Evolutionary conservation across 2,329 filamentous ascomycete genomes (phyloP).

Genomic region (Fusarium haematococcum): DNA sequence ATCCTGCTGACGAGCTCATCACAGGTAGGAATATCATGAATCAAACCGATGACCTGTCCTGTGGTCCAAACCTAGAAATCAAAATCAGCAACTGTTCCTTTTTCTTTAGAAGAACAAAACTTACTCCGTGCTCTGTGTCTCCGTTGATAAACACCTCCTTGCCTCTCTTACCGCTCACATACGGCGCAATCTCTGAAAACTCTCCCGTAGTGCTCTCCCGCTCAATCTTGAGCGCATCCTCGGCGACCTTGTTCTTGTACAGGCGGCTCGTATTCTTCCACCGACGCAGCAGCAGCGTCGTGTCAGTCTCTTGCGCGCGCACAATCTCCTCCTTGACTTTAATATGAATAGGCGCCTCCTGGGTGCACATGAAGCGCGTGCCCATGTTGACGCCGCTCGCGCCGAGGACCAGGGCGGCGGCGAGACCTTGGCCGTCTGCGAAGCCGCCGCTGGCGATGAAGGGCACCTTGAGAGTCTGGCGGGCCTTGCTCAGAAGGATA

Average conservation of each 20-base stretch:
- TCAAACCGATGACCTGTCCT: constrained; percentile 92
- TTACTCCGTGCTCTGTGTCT: constrained; percentile 88
- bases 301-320: constrained; percentile 88
- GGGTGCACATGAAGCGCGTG: constrained; percentile 95
- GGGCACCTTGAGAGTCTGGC: constrained; percentile 85
- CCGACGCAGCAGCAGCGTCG: constrained; percentile 84
- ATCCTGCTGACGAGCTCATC: constrained; percentile 76
- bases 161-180: constrained; percentile 90
- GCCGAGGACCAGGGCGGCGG: constrained; percentile 88
- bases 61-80: constrained; percentile 87
- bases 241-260: constrained; percentile 90
- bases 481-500: constrained; percentile 85
- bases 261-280: constrained; percentile 94
- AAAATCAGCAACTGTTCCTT: constrained; percentile 10
- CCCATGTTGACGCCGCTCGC: constrained; percentile 99
- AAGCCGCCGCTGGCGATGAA: constrained; percentile 98
- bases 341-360: constrained; percentile 90
- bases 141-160: constrained; percentile 92
- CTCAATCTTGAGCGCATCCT: constrained; percentile 86
- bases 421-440: constrained; percentile 92
- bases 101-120: constrained; percentile 49
- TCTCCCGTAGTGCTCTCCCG: constrained; percentile 84
- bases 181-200: constrained; percentile 88
- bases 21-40: constrained; percentile 85
- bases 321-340: constrained; percentile 97